A percentile compares a stretch with the other conserved stretches of the same genome.
phyloP scores from a whole-genome alignment of 305 asterid species.

The Fraxinus ornus region DNA sequence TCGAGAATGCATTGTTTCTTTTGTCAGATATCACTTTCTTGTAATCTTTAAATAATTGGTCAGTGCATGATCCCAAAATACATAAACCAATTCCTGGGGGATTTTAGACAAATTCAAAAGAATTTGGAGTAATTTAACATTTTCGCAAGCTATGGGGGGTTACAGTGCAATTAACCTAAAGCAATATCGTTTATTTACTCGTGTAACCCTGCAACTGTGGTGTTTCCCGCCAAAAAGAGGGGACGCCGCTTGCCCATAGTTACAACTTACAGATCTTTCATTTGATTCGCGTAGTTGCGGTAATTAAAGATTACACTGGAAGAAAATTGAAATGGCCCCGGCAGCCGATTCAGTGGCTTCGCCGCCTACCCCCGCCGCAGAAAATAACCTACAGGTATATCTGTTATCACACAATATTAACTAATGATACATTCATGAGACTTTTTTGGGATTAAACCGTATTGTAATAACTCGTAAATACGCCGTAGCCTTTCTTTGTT shows the following conservation, averaged over 20 bases:
- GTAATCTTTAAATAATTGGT: not conserved
- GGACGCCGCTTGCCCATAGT: not conserved
- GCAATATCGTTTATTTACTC: not conserved
- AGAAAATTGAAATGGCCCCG: constrained; percentile 36
- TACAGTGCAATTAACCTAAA: not conserved
- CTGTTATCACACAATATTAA: not conserved
- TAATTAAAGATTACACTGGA: not conserved
- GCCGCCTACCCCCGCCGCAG: constrained; percentile 23
- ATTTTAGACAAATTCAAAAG: not conserved
- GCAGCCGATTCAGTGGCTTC: constrained; percentile 33
- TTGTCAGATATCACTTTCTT: not conserved
- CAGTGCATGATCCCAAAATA: not conserved
- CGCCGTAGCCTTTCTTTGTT: constrained; percentile 72
- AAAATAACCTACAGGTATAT: constrained; percentile 57
- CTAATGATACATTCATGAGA: not conserved
- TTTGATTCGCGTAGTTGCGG: not conserved
- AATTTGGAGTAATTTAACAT: not conserved
- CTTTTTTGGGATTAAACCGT: not conserved
- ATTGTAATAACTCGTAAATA: constrained; percentile 2
- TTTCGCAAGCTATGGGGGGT: not conserved
- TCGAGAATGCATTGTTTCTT: not conserved
- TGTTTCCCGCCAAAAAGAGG: constrained; percentile 45
- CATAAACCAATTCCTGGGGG: not conserved
- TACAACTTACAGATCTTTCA: not conserved
- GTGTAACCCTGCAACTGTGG: not conserved